Percentiles rank a stretch among this genome's conserved stretches.
These are phyloP conservation scores for Nitzschia inconspicua DNA, from an alignment of 108 stramenopile species.

Conservation along the genomic window DNA sequence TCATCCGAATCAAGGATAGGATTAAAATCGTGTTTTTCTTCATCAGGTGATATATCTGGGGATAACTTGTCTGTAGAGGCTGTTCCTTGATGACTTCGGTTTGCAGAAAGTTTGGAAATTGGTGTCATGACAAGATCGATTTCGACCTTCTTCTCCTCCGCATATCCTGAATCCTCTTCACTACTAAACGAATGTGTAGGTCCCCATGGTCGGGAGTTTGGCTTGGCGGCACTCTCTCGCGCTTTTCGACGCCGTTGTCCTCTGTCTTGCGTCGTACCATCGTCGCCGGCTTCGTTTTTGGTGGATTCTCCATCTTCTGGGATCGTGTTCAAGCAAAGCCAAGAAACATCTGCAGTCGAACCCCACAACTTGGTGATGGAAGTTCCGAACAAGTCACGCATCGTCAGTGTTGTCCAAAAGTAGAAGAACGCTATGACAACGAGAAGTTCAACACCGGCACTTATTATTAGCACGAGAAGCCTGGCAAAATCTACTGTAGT, in stretches of 20 bases:
- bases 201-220: slow-evolving; percentile 21
- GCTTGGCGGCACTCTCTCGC: slow-evolving; percentile 15
- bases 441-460: too few relatives aligned
- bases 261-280: background rate
- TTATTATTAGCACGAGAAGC: too few relatives aligned
- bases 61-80: slow-evolving; percentile 7
- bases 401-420: background rate
- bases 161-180: slow-evolving; percentile 10
- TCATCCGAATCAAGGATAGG: background rate
- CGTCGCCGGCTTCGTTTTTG: background rate
- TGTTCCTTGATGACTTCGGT: slow-evolving; percentile 12
- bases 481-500: too few relatives aligned
- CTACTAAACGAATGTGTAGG: slow-evolving; percentile 28
- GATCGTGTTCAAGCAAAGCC: slow-evolving; percentile 1
- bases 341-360: background rate
- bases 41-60: slow-evolving; percentile 2
- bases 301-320: background rate
- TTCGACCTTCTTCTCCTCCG: background rate
- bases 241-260: slow-evolving; percentile 14
- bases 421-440: too few relatives aligned
- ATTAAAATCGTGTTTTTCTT: background rate
- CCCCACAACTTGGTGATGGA: background rate
- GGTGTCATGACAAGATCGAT: slow-evolving; percentile 1
- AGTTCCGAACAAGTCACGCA: slow-evolving; percentile 4
- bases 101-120: slow-evolving; percentile 15